Conservation (phyloP, 225 moss, liverwort and hornwort genomes). For the Physcomitrium patens region DNA sequence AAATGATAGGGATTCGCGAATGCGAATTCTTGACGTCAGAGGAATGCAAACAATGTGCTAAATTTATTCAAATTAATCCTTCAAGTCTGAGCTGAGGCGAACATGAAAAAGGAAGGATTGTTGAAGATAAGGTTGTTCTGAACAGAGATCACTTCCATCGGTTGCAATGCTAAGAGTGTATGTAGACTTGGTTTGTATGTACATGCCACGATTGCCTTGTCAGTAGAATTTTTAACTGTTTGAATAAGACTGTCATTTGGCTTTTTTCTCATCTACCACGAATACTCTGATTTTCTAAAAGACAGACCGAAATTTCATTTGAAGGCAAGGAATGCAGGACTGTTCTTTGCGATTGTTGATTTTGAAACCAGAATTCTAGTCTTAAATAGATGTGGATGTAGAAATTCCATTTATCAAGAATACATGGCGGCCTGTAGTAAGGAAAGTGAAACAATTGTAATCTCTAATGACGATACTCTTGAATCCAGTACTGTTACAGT, state of each 20-base stretch:
- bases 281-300: slow-evolving; percentile 23
- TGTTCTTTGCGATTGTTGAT: neutral
- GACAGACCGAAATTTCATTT: neutral
- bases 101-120: too few species aligned
- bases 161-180: neutral
- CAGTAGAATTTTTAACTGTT: too few species aligned
- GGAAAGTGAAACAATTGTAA: neutral
- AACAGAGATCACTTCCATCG: neutral
- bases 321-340: slow-evolving; percentile 40
- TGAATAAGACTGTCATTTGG: too few species aligned
- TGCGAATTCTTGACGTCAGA: too few species aligned
- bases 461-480: slow-evolving; percentile 33
- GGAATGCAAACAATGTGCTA: too few species aligned
- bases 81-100: neutral
- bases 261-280: slow-evolving; percentile 10
- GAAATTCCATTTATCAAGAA: slow-evolving; percentile 42
- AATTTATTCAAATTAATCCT: neutral
- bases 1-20: neutral
- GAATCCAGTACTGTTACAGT: too few species aligned
- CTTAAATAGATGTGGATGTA: slow-evolving; percentile 21
- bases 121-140: neutral
- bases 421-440: slow-evolving; percentile 35
- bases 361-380: neutral
- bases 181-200: neutral
- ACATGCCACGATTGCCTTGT: too few species aligned